Conservation (phyloP, 1,284 basidiomycete genomes). For the Kwoniella shivajii region DNA sequence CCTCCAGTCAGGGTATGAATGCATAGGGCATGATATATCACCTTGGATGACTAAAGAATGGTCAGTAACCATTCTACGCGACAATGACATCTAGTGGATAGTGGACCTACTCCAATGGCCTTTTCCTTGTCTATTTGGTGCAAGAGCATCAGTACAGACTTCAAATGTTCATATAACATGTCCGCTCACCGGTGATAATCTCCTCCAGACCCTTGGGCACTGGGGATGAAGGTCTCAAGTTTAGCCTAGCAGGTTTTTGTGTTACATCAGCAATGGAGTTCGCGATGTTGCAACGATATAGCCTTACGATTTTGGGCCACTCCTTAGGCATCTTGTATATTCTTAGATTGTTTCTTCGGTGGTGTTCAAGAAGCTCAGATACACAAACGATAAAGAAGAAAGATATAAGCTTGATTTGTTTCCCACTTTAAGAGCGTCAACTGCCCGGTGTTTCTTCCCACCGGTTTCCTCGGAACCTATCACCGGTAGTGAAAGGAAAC, state of each 20-base stretch:
- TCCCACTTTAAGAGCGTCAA: too few relatives aligned
- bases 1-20: slow-evolving; percentile 58
- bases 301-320: slow-evolving; percentile 50
- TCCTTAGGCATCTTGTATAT: slow-evolving; percentile 33
- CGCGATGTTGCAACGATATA: too few relatives aligned
- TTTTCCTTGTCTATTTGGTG: slow-evolving; percentile 30
- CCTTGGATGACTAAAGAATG: slow-evolving; percentile 43
- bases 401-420: too few relatives aligned
- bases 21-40: slow-evolving; percentile 57
- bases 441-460: too few relatives aligned
- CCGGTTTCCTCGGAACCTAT: too few relatives aligned
- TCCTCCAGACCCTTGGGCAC: slow-evolving; percentile 56
- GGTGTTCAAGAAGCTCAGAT: slow-evolving; percentile 2
- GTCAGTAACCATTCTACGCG: slow-evolving; percentile 10
- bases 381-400: neutral
- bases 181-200: slow-evolving; percentile 59
- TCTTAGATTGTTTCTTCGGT: neutral
- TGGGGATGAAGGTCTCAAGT: slow-evolving; percentile 56
- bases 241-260: slow-evolving; percentile 36
- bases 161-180: too few relatives aligned
- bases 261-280: too few relatives aligned
- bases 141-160: too few relatives aligned
- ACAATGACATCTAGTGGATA: neutral
- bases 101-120: slow-evolving; percentile 52
- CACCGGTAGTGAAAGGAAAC: too few relatives aligned